Evolutionary conservation across 2,329 filamentous ascomycete species (phyloP).

Genomic region (Ciborinia camelliae): DNA sequence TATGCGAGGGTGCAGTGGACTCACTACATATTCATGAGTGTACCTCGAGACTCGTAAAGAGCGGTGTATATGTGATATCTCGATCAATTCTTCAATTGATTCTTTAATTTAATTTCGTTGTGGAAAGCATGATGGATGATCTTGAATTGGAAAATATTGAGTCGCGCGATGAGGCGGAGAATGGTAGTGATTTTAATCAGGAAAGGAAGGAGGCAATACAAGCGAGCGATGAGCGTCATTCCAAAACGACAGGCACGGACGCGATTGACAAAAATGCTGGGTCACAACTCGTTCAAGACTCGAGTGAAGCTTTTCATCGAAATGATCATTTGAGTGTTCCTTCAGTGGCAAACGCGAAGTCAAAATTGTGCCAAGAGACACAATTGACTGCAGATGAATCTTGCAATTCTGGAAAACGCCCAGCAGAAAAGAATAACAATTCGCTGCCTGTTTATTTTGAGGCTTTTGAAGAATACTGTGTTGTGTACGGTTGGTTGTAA

Average conservation of each 20-base stretch:
- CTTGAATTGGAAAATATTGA: not conserved
- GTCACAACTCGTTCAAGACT: not conserved
- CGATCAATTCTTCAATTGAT: too few species aligned
- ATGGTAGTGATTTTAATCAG: not conserved
- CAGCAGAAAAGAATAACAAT: too few species aligned
- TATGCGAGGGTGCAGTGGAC: not conserved
- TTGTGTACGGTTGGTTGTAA: too few species aligned
- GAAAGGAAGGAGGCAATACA: not conserved
- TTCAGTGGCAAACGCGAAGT: not conserved
- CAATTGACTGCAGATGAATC: not conserved
- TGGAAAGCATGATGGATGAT: not conserved
- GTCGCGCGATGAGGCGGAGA: not conserved
- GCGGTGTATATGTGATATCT: too few species aligned
- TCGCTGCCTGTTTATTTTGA: too few species aligned
- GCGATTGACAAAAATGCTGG: not conserved
- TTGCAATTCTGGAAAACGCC: too few species aligned
- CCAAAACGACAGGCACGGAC: not conserved
- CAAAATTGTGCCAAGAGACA: not conserved
- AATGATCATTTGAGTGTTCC: too few species aligned
- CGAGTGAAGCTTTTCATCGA: not conserved
- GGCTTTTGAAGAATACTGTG: too few species aligned
- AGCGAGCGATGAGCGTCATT: not conserved
- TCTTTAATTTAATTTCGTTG: too few species aligned
- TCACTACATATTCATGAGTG: not conserved
- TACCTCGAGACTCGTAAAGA: not conserved